These are phyloP conservation scores for Kondoa malvinella DNA, from an alignment of 768 basidiomycete species.

Conservation along the genomic window DNA sequence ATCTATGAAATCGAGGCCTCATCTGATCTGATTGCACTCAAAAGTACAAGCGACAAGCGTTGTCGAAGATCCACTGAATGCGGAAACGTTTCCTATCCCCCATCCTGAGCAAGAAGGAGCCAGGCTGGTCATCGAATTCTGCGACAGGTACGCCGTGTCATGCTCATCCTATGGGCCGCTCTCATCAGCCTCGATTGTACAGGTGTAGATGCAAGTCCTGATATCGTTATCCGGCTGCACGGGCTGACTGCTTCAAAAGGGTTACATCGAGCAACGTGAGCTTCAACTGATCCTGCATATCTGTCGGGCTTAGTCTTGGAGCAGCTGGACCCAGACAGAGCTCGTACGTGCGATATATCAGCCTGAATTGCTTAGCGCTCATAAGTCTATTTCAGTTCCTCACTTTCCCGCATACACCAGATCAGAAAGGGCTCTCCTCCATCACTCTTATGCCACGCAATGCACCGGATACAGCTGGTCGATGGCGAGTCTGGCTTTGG, in stretches of 20 bases:
- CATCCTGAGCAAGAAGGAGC: not conserved
- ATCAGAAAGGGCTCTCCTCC: not conserved
- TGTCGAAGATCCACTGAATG: not conserved
- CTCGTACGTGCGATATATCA: not conserved
- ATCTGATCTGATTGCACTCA: too few species aligned
- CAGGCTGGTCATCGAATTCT: not conserved
- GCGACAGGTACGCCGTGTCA: not conserved
- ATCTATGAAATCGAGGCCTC: too few species aligned
- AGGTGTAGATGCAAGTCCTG: too few species aligned
- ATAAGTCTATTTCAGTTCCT: not conserved
- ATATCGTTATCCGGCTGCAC: too few species aligned
- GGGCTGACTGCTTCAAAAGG: too few species aligned
- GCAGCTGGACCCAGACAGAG: not conserved
- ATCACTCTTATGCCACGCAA: not conserved
- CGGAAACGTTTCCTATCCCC: not conserved
- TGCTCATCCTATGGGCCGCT: too few species aligned
- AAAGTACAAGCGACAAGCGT: too few species aligned
- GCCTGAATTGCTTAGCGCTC: not conserved
- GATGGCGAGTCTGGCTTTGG: slow-evolving; percentile 3
- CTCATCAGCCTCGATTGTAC: too few species aligned
- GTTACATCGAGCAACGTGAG: not conserved
- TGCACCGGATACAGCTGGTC: slow-evolving; percentile 2
- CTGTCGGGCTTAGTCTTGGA: not conserved
- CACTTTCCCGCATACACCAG: not conserved
- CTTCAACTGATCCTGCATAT: not conserved